Evolutionary conservation across 352 stramenopile species (phyloP).

Genomic region (Peronosclerospora sorghi): DNA sequence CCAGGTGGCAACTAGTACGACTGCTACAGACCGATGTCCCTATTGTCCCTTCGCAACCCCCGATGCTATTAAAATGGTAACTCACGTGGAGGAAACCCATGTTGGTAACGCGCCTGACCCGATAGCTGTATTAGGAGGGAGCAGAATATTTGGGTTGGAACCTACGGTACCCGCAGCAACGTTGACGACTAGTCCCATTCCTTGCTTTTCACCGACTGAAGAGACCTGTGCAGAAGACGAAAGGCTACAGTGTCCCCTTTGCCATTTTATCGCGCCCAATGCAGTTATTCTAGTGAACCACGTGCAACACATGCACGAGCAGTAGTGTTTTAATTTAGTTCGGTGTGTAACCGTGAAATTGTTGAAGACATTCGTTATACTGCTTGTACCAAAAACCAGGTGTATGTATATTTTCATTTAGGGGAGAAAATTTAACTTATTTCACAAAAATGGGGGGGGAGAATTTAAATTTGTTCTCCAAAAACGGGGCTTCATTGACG

Average conservation of each 20-base stretch:
- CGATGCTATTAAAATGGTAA: slow-evolving; percentile 50
- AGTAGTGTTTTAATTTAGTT: too few species aligned
- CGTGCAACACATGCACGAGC: slow-evolving; percentile 52
- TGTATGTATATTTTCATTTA: too few species aligned
- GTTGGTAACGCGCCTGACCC: slow-evolving; percentile 1
- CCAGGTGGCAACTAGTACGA: slow-evolving; percentile 9
- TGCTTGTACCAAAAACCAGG: too few species aligned
- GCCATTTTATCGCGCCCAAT: slow-evolving; percentile 38
- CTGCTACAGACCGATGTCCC: slow-evolving; percentile 28
- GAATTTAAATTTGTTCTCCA: too few species aligned
- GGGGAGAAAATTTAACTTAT: too few species aligned
- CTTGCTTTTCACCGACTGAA: slow-evolving; percentile 4
- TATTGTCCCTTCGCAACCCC: slow-evolving; percentile 42
- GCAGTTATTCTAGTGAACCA: slow-evolving; percentile 69
- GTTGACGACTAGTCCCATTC: slow-evolving; percentile 2
- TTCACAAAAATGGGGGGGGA: too few species aligned
- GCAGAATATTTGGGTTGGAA: slow-evolving; percentile 17
- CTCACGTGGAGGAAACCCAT: slow-evolving; percentile 51
- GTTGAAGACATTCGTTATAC: too few species aligned
- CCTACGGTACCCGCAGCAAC: slow-evolving; percentile 14
- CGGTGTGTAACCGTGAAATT: too few species aligned
- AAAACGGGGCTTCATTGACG: too few species aligned
- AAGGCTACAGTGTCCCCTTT: slow-evolving; percentile 54
- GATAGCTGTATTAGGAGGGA: slow-evolving; percentile 17
- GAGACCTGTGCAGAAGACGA: slow-evolving; percentile 7